Conservation (phyloP, 768 basidiomycete genomes). For the Sutorius australiensis region DNA sequence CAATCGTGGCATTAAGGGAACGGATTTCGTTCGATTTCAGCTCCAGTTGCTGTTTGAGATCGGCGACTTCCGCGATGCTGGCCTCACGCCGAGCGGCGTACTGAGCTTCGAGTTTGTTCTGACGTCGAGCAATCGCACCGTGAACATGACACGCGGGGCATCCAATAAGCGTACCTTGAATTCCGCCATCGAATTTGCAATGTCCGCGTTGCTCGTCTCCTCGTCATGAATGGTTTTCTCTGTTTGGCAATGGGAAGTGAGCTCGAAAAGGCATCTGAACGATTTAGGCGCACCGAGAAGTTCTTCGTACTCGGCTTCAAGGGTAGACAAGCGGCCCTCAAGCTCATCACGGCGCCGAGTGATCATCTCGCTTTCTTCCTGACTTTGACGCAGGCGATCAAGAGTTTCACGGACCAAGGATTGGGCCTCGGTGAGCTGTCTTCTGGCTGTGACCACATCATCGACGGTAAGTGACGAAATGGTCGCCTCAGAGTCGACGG, state of each 20-base stretch:
- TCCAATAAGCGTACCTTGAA: constrained; percentile 61
- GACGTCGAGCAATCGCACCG: constrained; percentile 5
- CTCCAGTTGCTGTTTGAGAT: constrained; percentile 90
- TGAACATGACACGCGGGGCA: not conserved
- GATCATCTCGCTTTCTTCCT: constrained; percentile 90
- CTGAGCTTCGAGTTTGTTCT: constrained; percentile 94
- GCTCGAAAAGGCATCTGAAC: not conserved
- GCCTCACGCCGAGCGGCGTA: constrained; percentile 91
- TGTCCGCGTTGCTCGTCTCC: constrained; percentile 77
- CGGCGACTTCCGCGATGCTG: constrained; percentile 75
- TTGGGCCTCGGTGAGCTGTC: constrained; percentile 89
- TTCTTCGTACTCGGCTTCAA: constrained; percentile 97
- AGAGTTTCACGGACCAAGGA: constrained; percentile 81
- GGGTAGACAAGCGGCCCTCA: constrained; percentile 69
- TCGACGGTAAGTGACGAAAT: constrained; percentile 62
- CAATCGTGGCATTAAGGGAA: constrained; percentile 78
- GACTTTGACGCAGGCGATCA: constrained; percentile 82
- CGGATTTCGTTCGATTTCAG: constrained; percentile 79
- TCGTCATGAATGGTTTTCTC: constrained; percentile 92
- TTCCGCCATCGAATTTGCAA: constrained; percentile 81
- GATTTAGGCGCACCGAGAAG: constrained; percentile 65
- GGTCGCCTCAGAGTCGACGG: constrained; percentile 60
- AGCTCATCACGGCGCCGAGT: constrained; percentile 81
- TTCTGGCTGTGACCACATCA: constrained; percentile 75
- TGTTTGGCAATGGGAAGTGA: constrained; percentile 31